phyloP scores from a whole-genome alignment of 495 filamentous ascomycete species.

The Copromyces sp. region DNA sequence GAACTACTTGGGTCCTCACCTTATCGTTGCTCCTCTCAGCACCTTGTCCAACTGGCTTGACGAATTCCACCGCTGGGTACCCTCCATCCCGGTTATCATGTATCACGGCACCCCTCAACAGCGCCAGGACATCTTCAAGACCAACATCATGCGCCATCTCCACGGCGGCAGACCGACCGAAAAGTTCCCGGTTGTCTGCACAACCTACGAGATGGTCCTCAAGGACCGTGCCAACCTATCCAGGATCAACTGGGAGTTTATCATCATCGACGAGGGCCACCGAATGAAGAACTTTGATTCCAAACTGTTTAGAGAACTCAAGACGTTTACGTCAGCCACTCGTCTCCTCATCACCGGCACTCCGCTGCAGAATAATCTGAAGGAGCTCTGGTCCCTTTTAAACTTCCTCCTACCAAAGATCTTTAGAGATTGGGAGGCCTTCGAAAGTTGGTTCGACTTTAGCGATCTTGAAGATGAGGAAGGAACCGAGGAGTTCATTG shows the following conservation, averaged over 20 bases:
- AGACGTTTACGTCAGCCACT: conserved; percentile 80
- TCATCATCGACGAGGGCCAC: conserved; percentile 97
- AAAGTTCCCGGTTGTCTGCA: conserved; percentile 84
- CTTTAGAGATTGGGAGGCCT: conserved; percentile 79
- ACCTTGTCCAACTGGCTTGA: conserved; percentile 95
- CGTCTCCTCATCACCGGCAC: conserved; percentile 90
- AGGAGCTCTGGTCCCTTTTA: conserved; percentile 88
- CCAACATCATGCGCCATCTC: conserved; percentile 49
- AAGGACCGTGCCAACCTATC: conserved; percentile 71
- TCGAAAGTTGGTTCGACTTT: conserved; percentile 95
- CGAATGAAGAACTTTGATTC: conserved; percentile 96
- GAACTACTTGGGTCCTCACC: conserved; percentile 68
- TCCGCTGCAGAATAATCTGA: conserved; percentile 89
- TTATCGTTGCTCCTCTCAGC: conserved; percentile 83
- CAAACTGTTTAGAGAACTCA: conserved; percentile 76
- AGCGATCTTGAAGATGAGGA: conserved; percentile 69
- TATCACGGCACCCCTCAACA: conserved; percentile 78
- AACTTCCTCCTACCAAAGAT: conserved; percentile 90
- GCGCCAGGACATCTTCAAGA: conserved; percentile 58
- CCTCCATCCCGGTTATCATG: conserved; percentile 71
- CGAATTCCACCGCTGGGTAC: conserved; percentile 85
- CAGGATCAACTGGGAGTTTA: conserved; percentile 87
- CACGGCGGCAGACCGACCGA: conserved; percentile 34
- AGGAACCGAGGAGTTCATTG: conserved; percentile 59
- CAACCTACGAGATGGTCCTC: conserved; percentile 91